Percentiles rank a stretch among this genome's conserved stretches.
Evolutionary conservation across 2,329 filamentous ascomycete genomes (phyloP).

Genomic region (Pyrenochaeta sp.): DNA sequence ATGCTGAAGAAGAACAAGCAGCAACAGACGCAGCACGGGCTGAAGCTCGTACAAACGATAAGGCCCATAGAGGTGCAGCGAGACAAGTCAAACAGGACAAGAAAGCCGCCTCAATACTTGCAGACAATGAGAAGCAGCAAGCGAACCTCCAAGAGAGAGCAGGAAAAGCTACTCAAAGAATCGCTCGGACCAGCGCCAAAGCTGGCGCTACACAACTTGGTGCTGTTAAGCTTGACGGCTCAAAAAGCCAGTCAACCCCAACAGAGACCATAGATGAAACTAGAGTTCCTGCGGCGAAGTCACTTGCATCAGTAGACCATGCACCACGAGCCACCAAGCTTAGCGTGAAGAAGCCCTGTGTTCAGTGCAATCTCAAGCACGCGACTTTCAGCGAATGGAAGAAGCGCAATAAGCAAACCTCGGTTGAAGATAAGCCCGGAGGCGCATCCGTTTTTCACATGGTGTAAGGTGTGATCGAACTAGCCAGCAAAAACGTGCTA

Average conservation of each 20-base stretch:
- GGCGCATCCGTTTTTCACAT: neutral
- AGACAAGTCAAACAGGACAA: slow-evolving; percentile 17
- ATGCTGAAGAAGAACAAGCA: neutral
- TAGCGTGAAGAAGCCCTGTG: slow-evolving; percentile 9
- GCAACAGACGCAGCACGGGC: slow-evolving; percentile 2
- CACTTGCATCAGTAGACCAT: neutral
- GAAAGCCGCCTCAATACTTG: slow-evolving; percentile 18
- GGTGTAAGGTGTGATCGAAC: neutral
- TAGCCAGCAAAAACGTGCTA: neutral
- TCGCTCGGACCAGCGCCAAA: slow-evolving; percentile 25
- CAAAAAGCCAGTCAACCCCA: neutral
- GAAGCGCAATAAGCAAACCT: slow-evolving; percentile 7
- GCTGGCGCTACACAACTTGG: slow-evolving; percentile 12
- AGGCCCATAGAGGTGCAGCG: slow-evolving; percentile 13
- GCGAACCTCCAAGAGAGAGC: slow-evolving; percentile 9
- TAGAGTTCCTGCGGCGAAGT: neutral
- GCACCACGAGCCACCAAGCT: neutral
- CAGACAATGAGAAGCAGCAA: slow-evolving; percentile 16
- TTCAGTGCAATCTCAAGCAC: slow-evolving; percentile 11
- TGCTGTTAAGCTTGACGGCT: slow-evolving; percentile 1
- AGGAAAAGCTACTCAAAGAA: slow-evolving; percentile 13
- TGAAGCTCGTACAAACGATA: slow-evolving; percentile 12
- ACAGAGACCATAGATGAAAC: neutral
- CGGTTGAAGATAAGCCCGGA: neutral
- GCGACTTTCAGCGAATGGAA: slow-evolving; percentile 13